Conservation (phyloP, 148 eudicot genomes). For the Limonium bicolor region DNA sequence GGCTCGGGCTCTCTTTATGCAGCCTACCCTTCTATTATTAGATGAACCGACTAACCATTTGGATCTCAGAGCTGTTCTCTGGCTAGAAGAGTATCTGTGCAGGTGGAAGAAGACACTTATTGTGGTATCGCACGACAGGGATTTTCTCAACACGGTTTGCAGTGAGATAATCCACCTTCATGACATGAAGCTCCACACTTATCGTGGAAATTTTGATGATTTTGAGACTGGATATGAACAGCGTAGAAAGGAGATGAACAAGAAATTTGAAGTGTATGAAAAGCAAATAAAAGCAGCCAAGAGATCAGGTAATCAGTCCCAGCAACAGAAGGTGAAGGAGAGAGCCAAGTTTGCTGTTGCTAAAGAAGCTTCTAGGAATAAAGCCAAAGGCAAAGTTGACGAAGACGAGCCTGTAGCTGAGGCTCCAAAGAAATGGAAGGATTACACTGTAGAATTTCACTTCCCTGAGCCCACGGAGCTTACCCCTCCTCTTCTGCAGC, state of each 20-base stretch:
- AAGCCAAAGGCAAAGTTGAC: slow-evolving; percentile 41
- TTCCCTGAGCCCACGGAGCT: slow-evolving; percentile 66
- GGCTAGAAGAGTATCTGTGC: slow-evolving; percentile 62
- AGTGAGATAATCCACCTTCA: slow-evolving; percentile 58
- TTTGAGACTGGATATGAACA: slow-evolving; percentile 61
- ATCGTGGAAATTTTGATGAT: slow-evolving; percentile 57
- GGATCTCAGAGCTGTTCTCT: slow-evolving; percentile 61
- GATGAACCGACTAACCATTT: slow-evolving; percentile 76
- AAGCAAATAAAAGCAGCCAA: slow-evolving; percentile 53
- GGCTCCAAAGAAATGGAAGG: slow-evolving; percentile 64
- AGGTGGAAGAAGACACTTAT: slow-evolving; percentile 66
- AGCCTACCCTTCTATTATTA: slow-evolving; percentile 47
- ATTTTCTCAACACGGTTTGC: slow-evolving; percentile 56
- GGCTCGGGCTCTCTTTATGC: slow-evolving; percentile 58
- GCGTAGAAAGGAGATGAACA: slow-evolving; percentile 50
- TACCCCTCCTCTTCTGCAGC: slow-evolving; percentile 59
- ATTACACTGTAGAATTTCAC: slow-evolving; percentile 62
- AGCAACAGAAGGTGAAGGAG: slow-evolving; percentile 53
- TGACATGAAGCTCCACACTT: slow-evolving; percentile 53
- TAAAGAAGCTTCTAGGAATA: slow-evolving; percentile 35
- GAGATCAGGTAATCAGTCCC: slow-evolving; percentile 39
- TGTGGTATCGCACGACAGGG: slow-evolving; percentile 67
- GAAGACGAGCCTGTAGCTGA: slow-evolving; percentile 40
- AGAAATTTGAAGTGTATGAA: slow-evolving; percentile 35
- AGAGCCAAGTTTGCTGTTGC: slow-evolving; percentile 34